Percentiles rank a stretch among this genome's conserved stretches.
phyloP scores from a whole-genome alignment of 2,329 filamentous ascomycete species.

The Talaromyces albobiverticillius region DNA sequence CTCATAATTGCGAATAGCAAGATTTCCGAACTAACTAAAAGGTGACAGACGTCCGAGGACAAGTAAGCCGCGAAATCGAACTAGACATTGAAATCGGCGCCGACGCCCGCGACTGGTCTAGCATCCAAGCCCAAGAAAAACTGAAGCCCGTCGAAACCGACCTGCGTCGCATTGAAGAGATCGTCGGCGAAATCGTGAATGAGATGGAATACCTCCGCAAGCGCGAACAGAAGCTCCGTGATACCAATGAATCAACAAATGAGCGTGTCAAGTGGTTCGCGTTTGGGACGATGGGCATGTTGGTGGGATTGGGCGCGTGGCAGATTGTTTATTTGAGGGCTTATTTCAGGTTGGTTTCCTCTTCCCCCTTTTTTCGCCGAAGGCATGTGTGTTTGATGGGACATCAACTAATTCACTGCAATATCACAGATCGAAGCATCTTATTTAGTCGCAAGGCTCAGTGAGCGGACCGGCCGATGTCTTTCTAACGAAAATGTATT shows the following conservation, averaged over 20 bases:
- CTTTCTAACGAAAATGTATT: slow-evolving; percentile 13
- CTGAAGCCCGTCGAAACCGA: slow-evolving; percentile 96
- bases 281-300: slow-evolving; percentile 84
- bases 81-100: slow-evolving; percentile 95
- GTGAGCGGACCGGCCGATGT: slow-evolving; percentile 1
- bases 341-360: slow-evolving; percentile 71
- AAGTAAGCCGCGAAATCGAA: slow-evolving; percentile 70
- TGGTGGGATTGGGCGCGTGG: slow-evolving; percentile 87
- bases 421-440: slow-evolving; percentile 61
- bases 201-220: slow-evolving; percentile 95
- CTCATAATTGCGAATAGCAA: too few species aligned
- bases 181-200: slow-evolving; percentile 78
- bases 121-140: slow-evolving; percentile 94
- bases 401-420: not conserved
- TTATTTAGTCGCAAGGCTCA: slow-evolving; percentile 48
- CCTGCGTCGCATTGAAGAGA: slow-evolving; percentile 86
- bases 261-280: slow-evolving; percentile 99
- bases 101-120: slow-evolving; percentile 96
- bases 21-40: not conserved
- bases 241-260: slow-evolving; percentile 99
- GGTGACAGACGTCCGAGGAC: slow-evolving; percentile 35
- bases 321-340: slow-evolving; percentile 96
- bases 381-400: too few species aligned
- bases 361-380: not conserved
- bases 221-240: slow-evolving; percentile 90